These are phyloP conservation scores for Chytriomyces confervae DNA, from an alignment of 192 early-diverging fungal species.

Conservation along the genomic window DNA sequence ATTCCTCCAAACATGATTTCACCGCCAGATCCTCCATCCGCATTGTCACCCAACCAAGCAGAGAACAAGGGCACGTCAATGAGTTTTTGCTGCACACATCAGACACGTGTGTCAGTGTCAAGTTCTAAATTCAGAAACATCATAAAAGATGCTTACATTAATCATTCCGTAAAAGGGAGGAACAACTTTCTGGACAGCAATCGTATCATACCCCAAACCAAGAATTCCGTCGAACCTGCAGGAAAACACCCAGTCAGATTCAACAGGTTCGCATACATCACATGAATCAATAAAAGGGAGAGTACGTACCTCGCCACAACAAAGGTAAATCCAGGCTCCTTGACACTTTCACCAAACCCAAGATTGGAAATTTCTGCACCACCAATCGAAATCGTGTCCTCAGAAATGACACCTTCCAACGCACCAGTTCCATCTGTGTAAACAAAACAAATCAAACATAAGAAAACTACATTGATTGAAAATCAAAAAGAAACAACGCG, in stretches of 20 bases:
- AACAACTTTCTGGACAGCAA: conserved; percentile 85
- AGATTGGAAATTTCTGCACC: conserved; percentile 71
- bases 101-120: neutral
- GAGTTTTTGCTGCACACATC: conserved; percentile 56
- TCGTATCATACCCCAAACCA: conserved; percentile 78
- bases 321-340: conserved; percentile 96
- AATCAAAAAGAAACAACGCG: neutral
- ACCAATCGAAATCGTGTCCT: conserved; percentile 78
- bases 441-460: neutral
- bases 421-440: conserved; percentile 78
- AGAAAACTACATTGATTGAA: too few species aligned
- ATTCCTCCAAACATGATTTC: conserved; percentile 89
- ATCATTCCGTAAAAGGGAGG: conserved; percentile 97
- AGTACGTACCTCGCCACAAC: conserved; percentile 66
- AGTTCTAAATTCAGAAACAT: too few species aligned
- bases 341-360: conserved; percentile 95
- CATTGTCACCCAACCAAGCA: conserved; percentile 84
- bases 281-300: neutral
- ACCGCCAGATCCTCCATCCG: conserved; percentile 74
- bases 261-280: neutral
- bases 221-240: conserved; percentile 96
- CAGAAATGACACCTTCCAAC: conserved; percentile 88
- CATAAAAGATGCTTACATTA: conserved; percentile 44
- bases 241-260: neutral
- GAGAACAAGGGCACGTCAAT: conserved; percentile 87